Evolutionary conservation across 495 filamentous ascomycete species (phyloP), one percentile per base, ranked within the genome.

Genomic region (Podospora conica): DNA sequence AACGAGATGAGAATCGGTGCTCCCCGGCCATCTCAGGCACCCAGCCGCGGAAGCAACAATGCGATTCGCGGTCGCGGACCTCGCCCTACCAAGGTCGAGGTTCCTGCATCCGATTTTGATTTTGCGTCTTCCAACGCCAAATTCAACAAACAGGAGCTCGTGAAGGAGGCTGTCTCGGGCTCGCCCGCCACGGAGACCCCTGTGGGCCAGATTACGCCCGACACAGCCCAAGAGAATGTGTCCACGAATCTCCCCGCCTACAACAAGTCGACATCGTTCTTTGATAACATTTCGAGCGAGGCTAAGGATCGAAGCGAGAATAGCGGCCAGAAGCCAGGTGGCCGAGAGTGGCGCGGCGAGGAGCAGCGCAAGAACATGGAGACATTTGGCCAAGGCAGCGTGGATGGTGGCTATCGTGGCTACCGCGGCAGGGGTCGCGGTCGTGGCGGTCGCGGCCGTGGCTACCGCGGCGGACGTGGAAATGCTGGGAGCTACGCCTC

Each of bases 371-470:
- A 91, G 76, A 99, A 99, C 74, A 87, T 99, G 65, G 95, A 99
- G 79, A 99, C 95, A 0, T 99, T 99, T 70, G 95, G 95, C n/a
- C 92, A 96, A 76, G 93, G 94, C 55, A 97, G 92, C 69, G 94
- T 99, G 20, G 95, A 99, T 72, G 85, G 83, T 65, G 87, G 90
- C 7, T 93, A 90, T 71, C 86, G 91, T 15, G 88, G 90, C 63
- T 90, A 87, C 63, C 91, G 86, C 57, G 87, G 89, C 20, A 84
- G 90, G 54, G 88, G 89, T 22, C 82, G 89, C 59, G 88, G 89
- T 25, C 85, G 88, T 73, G 88, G 89, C 21, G 81, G 82, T 63
- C 71, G 87, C 53, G 83, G 70, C 58, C 83, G 86, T 58, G 81
- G 81, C 65, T 84, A 64, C 64, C 67, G 74, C 65, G 77, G 84